Evolutionary conservation across 202 grass and related monocot species (phyloP).

Genomic region (Hordeum pubiflorum): DNA sequence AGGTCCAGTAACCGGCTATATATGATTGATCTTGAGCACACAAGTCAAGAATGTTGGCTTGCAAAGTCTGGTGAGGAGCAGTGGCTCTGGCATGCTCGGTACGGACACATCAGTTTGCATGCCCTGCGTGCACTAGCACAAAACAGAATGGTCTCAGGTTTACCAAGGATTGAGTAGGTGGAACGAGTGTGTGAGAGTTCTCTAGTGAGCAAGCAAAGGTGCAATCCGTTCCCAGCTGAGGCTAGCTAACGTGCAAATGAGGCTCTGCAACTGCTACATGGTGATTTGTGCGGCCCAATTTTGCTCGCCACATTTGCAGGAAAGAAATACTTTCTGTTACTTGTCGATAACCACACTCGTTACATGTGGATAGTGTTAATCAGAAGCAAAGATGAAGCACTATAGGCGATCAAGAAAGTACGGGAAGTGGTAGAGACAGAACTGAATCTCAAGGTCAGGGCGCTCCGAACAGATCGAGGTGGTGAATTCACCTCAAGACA

Average conservation of each 20-base stretch:
- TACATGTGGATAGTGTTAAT: neutral
- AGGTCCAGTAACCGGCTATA: neutral
- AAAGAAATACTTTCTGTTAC: neutral
- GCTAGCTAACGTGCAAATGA: neutral
- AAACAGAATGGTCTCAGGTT: neutral
- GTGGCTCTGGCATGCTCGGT: neutral
- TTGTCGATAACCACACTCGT: neutral
- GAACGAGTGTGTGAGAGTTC: neutral
- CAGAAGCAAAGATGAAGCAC: neutral
- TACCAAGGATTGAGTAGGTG: neutral
- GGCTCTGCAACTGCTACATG: neutral
- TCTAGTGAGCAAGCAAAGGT: neutral
- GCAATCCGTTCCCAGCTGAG: neutral
- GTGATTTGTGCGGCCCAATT: neutral
- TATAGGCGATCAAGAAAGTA: neutral
- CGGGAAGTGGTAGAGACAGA: neutral
- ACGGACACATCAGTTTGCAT: neutral
- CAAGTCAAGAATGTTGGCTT: neutral
- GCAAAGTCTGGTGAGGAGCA: neutral
- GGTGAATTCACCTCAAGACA: neutral
- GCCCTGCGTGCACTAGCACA: neutral
- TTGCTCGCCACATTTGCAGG: neutral
- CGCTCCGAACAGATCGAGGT: neutral
- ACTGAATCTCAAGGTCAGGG: neutral
- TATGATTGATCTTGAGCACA: neutral